Evolutionary conservation across 306 rosid species (phyloP).

Genomic region (Hippophae rhamnoides): DNA sequence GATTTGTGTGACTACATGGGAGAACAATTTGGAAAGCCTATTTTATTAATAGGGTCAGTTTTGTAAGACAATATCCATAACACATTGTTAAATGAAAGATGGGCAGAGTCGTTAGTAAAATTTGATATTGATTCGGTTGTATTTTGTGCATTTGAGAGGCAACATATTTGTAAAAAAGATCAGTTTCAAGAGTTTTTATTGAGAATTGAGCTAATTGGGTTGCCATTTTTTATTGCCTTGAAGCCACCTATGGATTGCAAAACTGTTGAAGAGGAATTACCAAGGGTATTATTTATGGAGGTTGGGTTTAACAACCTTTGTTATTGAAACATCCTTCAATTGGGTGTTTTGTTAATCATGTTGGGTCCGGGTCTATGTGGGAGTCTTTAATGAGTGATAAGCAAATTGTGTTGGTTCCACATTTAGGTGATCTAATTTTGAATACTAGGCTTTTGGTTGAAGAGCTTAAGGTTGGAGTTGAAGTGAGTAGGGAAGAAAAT

Average conservation of each 20-base stretch:
- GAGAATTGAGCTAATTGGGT: constrained; percentile 39
- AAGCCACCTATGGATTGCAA: constrained; percentile 36
- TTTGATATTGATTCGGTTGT: constrained; percentile 24
- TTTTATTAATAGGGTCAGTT: constrained; percentile 37
- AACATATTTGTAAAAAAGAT: constrained; percentile 23
- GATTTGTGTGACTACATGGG: constrained; percentile 32
- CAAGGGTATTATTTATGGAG: constrained; percentile 40
- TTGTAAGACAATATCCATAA: constrained; percentile 9
- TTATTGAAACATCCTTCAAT: constrained; percentile 33
- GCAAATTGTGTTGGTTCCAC: constrained; percentile 43
- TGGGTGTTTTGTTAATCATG: constrained; percentile 64
- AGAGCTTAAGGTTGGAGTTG: constrained; percentile 44
- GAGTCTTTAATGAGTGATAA: constrained; percentile 44
- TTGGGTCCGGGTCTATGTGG: constrained; percentile 73
- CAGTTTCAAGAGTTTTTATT: constrained; percentile 50
- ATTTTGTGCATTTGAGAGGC: constrained; percentile 58
- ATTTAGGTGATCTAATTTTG: constrained; percentile 44
- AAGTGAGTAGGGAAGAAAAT: constrained; percentile 29
- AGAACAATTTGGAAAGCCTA: constrained; percentile 15
- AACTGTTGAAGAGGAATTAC: constrained; percentile 36
- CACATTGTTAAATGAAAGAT: constrained; percentile 10
- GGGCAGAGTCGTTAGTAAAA: constrained; percentile 28
- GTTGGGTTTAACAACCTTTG: constrained; percentile 57
- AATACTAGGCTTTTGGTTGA: constrained; percentile 38
- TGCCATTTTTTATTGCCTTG: constrained; percentile 39